Evolutionary conservation across 441 rosid species (phyloP).

Genomic region (Omphalea diandra): DNA sequence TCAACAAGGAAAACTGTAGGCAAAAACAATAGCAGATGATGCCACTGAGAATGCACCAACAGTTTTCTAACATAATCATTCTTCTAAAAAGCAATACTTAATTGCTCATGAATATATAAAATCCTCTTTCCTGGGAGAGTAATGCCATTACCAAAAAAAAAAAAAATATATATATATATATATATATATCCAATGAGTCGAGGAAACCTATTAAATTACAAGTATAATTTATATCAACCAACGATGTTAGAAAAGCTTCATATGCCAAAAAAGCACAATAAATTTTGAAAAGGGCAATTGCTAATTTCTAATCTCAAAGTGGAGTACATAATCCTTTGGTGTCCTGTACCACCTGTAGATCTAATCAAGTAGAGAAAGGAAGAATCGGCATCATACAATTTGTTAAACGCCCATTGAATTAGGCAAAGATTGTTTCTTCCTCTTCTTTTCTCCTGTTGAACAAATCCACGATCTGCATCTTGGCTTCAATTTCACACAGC

Average conservation of each 20-base stretch:
- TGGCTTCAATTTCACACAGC: not conserved
- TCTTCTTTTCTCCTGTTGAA: not conserved
- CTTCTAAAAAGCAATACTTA: not conserved
- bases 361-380: not conserved
- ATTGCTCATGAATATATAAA: not conserved
- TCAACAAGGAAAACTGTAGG: not conserved
- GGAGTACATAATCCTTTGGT: slow-evolving; percentile 2
- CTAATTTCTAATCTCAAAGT: not conserved
- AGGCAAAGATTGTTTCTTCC: not conserved
- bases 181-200: not conserved
- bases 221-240: slow-evolving; percentile 5
- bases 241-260: not conserved
- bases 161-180: not conserved
- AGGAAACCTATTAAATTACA: not conserved
- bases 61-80: not conserved
- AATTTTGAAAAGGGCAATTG: too few species aligned
- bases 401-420: not conserved
- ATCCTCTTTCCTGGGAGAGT: too few species aligned
- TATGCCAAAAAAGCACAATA: too few species aligned
- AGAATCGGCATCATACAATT: not conserved
- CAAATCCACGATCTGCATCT: not conserved
- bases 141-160: not conserved
- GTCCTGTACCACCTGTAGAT: not conserved
- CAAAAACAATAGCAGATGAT: not conserved
- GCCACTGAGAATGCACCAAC: not conserved